Base-by-base conservation (phyloP, 2,329 filamentous ascomycete species). In the Sporothrix pseudoabietina region DNA sequence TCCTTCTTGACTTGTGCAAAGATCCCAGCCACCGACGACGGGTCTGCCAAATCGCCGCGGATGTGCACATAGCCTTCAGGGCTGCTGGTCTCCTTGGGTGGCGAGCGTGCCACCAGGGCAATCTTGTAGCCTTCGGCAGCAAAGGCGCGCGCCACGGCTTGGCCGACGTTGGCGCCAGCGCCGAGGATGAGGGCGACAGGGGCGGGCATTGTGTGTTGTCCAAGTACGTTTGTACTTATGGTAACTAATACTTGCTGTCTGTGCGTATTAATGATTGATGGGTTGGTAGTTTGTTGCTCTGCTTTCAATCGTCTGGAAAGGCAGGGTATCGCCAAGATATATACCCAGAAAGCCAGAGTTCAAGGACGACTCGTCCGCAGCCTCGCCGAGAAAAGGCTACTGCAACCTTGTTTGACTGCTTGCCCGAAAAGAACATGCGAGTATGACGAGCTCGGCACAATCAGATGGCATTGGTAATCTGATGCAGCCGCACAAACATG, bases 101-200 rank as follows among this genome's bases (percentile, higher is more conserved):
- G 65, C 6, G 73, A 78, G 35, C 83, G 78, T 9, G 83, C 79
- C 14, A 80, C 81, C 5, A 82, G 76, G 9, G 82, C 84, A 35
- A 85, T 79, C 73, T 80, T 80, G 78, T 85, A 85, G 72, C 84
- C 83, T 65, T 82, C 81, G 1, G 77, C 73, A 10, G 81, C 78
- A 75, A 85, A 84, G 9, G 79, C 77, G 16, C 77, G 75, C n/a
- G 81, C 80, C 4, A 82, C 80, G 26, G 77, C 72, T 2, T 79
- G 75, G 12, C 83, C 84, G 35, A 84, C 77, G 71, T 82, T 84
- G 66, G 82, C 74, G 2, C 84, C 84, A 9, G 82, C 79, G 49
- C 84, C 84, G 59, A 85, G 80, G 75, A 85, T 82, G 72, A 85
- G 80, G 59, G 80, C 76, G 32, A 79, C 75, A 59, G 77, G 77